Evolutionary conservation across 2,329 filamentous ascomycete species (phyloP).

Genomic region (Thelonectria discophora): DNA sequence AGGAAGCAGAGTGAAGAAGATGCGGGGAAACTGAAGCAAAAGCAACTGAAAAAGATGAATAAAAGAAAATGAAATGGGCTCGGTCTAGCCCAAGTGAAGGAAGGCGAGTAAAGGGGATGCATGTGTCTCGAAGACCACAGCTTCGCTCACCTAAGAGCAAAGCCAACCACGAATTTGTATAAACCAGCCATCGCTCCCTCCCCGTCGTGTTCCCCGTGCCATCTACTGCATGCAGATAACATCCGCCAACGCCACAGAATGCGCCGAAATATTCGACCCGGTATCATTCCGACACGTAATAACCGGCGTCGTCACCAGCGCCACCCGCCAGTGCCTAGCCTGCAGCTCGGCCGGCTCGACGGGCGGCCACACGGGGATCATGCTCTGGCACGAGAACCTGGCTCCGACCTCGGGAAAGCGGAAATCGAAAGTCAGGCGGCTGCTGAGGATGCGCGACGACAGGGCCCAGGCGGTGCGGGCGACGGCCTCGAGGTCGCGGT

Average conservation of each 20-base stretch:
- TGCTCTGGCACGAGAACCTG: slow-evolving; percentile 60
- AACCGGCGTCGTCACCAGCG: slow-evolving; percentile 62
- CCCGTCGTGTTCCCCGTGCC: too few relatives aligned
- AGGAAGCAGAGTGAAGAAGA: too few relatives aligned
- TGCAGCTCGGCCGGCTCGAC: slow-evolving; percentile 56
- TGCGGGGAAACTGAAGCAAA: not conserved
- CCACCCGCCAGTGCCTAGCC: slow-evolving; percentile 60
- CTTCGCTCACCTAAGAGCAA: not conserved
- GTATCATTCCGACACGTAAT: slow-evolving; percentile 64
- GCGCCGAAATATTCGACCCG: slow-evolving; percentile 54
- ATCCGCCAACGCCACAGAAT: slow-evolving; percentile 56
- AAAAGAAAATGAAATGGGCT: not conserved
- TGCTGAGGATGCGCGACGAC: slow-evolving; percentile 57
- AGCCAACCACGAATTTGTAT: too few relatives aligned
- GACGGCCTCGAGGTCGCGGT: slow-evolving; percentile 54
- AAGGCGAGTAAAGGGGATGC: not conserved
- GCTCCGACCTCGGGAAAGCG: slow-evolving; percentile 60
- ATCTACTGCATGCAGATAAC: slow-evolving; percentile 59
- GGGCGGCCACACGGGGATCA: slow-evolving; percentile 56
- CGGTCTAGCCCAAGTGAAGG: not conserved
- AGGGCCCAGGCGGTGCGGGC: slow-evolving; percentile 55
- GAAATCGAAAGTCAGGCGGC: slow-evolving; percentile 55
- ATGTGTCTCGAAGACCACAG: not conserved
- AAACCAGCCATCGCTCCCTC: too few relatives aligned
- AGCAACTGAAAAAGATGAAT: not conserved